Evolutionary conservation across 179 eudicot species (phyloP), one percentile per base, ranked within the genome.

Genomic region (Spinacia oleracea): DNA sequence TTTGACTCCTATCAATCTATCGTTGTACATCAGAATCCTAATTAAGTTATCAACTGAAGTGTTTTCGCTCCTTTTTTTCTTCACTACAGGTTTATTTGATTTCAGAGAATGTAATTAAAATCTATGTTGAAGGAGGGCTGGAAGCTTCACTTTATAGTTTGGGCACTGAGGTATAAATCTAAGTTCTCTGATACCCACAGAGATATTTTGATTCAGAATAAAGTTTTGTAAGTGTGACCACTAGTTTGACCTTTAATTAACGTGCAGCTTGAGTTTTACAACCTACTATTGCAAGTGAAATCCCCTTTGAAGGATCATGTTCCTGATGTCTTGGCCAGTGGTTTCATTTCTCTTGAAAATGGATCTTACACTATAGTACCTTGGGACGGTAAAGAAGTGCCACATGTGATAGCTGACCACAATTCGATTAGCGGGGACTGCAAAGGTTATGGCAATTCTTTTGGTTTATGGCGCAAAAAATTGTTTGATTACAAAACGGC

Each of bases 41-140:
- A n/a, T n/a, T n/a, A n/a, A 31, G 45, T 51, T 70, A n/a, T 68
- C 63, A 43, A 32, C 43, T 82, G 58, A 76, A 71, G 12, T 46
- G 31, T 56, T 72, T 62, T 62, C 48, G 29, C 45, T 70, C 32
- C 48, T 40, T 63, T 53, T 20, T 70, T 73, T 10, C 55, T 74
- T 40, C 43, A 9, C 40, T 43, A 70, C 85, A 96, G 99, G 99
- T 96, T 80, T 96, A 91, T 86, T 89, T 93, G 50, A 84, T 92
- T 77, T 86, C 69, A 70, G 96, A 88, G 70, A 82, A 84, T 80
- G 99, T 90, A 8, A 79, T 91, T 80, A 96, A 96, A 87, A 79
- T 96, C 55, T 96, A 85, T 84, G 95, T 91, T 80, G 99, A 96
- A 86, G 94, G 83, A 43, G 99, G 99, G 58, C 83, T 93, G 77